These are phyloP conservation scores for Perkinsus olseni DNA, from an alignment of 169 alveolate species.

Conservation along the genomic window DNA sequence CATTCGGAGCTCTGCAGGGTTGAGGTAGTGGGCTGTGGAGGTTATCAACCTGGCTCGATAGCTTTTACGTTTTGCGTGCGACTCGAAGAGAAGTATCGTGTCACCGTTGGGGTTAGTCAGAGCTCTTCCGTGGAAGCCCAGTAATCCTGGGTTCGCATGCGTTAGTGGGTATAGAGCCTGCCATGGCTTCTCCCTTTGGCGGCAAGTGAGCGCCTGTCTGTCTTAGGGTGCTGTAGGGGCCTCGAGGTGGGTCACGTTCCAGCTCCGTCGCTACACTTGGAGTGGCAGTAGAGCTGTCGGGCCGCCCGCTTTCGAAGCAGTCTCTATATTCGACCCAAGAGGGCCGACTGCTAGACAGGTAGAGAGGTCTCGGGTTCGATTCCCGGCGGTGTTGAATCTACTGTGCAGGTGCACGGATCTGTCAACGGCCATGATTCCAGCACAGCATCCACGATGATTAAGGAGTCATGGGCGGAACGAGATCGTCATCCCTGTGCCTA, in stretches of 20 bases:
- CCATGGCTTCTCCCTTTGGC: no score
- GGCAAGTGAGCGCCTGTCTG: no score
- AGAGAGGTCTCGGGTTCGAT: background rate
- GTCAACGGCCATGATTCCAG: background rate
- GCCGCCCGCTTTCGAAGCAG: background rate
- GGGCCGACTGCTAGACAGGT: background rate
- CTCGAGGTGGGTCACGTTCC: background rate
- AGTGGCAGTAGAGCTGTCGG: background rate
- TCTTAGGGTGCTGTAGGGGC: no score
- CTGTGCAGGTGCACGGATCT: background rate
- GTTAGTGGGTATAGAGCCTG: no score
- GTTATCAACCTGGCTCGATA: background rate
- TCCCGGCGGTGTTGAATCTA: background rate
- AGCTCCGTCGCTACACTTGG: background rate
- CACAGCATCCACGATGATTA: background rate
- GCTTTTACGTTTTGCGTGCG: no score
- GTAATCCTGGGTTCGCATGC: no score
- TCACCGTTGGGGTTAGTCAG: no score
- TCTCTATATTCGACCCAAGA: background rate
- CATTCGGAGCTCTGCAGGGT: background rate
- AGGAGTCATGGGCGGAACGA: background rate
- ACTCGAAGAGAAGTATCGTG: no score
- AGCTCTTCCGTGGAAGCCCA: no score
- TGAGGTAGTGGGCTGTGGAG: no score
- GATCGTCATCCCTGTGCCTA: background rate